Base-by-base conservation (phyloP, 176 grass and related monocot genomes). In the Oryza nivara region DNA sequence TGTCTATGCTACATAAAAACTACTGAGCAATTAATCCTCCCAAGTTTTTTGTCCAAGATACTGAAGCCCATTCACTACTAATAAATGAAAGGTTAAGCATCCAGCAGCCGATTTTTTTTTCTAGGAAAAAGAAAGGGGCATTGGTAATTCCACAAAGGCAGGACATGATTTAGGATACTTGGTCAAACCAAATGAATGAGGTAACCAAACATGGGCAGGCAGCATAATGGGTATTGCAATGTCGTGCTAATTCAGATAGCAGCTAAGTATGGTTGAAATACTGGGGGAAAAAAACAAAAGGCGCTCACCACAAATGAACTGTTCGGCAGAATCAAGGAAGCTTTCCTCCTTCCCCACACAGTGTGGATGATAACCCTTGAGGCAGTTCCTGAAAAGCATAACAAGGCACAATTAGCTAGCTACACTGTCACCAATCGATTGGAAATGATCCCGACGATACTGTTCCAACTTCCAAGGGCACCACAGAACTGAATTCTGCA, bases 231-330 rank as follows among this genome's bases (percentile, higher is more conserved):
- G 9, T 10, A 43, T 32, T 49, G 4, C 14, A 52, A 12, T 5
- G 72, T 3, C 12, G 73, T 8, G 32, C 66, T 35, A 44, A 79
- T 68, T 67, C 76, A 43, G 47, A 14, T 15, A 11, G 19, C 19
- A 70, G 40, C 3, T 15, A 36, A 14, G 9, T 74, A 36, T 7
- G 25, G n/a, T 45, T 19, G 11, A 52, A 67, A 79, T 34, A 75
- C 5, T 44, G 14, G 6, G 16, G 35, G 7, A 49, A 41, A 2
- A 1, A 70, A 0, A n/a, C 38, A 20, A 16, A 47, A 72, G 34
- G 13, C 69, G 70, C 85, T 98, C 45, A 98, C 95, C 73, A 40
- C 92, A 98, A 28, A 87, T 79, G 85, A 90, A 95, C 45, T 41
- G 43, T 12, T 89, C 87, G 19, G 38, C 64, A 11, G 76, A 75